Evolutionary conservation across 2,329 filamentous ascomycete species (phyloP).

Genomic region (Amauroascus niger): DNA sequence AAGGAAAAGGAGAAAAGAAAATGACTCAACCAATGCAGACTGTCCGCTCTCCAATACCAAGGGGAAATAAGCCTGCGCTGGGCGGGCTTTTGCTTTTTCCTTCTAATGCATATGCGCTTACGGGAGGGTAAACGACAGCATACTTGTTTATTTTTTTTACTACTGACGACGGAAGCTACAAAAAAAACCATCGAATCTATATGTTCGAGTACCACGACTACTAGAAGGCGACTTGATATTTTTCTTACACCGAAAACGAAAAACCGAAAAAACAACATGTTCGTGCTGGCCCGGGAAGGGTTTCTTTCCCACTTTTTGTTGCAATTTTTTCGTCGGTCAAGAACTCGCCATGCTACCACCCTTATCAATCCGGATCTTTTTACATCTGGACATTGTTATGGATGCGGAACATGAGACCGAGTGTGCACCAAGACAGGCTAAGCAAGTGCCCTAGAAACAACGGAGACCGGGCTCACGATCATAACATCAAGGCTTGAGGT

Average conservation of each 20-base stretch:
- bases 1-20: neutral
- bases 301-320: no score
- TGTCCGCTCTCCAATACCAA: no score
- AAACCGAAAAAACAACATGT: neutral
- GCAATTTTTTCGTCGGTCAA: neutral
- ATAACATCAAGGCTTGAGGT: conserved; percentile 54
- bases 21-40: neutral
- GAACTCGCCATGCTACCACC: conserved; percentile 9
- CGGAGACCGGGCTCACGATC: conserved; percentile 40
- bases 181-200: neutral
- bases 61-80: neutral
- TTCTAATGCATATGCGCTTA: neutral
- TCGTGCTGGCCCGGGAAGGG: neutral
- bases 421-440: conserved; percentile 28
- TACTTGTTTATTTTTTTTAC: neutral
- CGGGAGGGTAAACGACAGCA: neutral
- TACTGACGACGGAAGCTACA: neutral
- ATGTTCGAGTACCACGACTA: no score
- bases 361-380: conserved; percentile 9
- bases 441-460: neutral
- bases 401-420: conserved; percentile 21
- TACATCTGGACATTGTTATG: conserved; percentile 11
- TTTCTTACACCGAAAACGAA: no score
- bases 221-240: no score
- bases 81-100: neutral